A percentile compares a stretch with the other conserved stretches of the same genome.
phyloP scores from a whole-genome alignment of 1,139 yeast genomes.

The Kazachstania sp. region DNA sequence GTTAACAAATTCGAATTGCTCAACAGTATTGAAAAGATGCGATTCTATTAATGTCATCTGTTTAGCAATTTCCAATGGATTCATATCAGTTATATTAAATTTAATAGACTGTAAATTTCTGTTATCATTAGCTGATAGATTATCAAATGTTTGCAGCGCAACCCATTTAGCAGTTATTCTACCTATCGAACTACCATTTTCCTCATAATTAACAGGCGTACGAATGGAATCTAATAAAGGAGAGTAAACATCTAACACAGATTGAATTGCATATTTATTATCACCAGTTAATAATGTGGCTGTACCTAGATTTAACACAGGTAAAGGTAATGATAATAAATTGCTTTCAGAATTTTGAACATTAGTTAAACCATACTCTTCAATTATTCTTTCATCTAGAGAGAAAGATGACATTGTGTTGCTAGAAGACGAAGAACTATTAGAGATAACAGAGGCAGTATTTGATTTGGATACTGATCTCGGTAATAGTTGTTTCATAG shows the following conservation, averaged over 20 bases:
- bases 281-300: constrained; percentile 30
- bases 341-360: constrained; percentile 25
- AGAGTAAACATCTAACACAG: background rate
- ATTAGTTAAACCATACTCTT: constrained; percentile 33
- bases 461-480: constrained; percentile 32
- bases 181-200: background rate
- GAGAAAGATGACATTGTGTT: constrained; percentile 30
- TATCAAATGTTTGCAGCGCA: background rate
- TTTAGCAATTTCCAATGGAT: constrained; percentile 74
- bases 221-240: background rate
- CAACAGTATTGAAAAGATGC: constrained; percentile 55
- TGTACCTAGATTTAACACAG: constrained; percentile 27
- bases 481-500: constrained; percentile 35
- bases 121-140: background rate
- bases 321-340: constrained; percentile 32
- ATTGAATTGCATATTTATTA: constrained; percentile 30
- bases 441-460: constrained; percentile 26
- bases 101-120: constrained; percentile 5
- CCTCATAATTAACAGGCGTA: background rate
- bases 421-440: constrained; percentile 19
- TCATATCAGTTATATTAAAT: constrained; percentile 55
- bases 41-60: constrained; percentile 79
- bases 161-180: constrained; percentile 4
- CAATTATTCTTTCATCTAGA: constrained; percentile 33
- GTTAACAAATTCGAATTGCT: constrained; percentile 65